A percentile compares a stretch with the other conserved stretches of the same genome.
Evolutionary conservation across 1,139 yeast genomes (phyloP).

Genomic region (Geotrichum klebahnii): DNA sequence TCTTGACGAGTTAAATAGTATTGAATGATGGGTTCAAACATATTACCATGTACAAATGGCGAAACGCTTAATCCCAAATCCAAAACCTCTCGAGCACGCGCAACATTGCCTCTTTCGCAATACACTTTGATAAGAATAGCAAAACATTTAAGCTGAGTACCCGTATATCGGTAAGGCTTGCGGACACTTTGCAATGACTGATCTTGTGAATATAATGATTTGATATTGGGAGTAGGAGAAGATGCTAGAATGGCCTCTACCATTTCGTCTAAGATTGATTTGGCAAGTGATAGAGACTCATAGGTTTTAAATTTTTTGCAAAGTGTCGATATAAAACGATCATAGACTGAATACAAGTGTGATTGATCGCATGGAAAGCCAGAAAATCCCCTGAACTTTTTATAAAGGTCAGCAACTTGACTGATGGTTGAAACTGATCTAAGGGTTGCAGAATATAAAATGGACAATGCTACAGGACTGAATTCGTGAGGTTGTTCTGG

Average conservation of each 20-base stretch:
- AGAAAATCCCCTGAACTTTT: slow-evolving; percentile 5
- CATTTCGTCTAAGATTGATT: slow-evolving; percentile 12
- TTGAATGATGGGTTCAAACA: slow-evolving; percentile 26
- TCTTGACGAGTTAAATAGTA: slow-evolving; percentile 23
- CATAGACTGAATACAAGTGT: slow-evolving; percentile 7
- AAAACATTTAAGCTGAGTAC: slow-evolving; percentile 2
- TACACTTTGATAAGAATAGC: background rate
- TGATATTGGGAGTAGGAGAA: background rate
- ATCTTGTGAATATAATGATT: background rate
- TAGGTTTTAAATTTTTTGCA: slow-evolving; percentile 9
- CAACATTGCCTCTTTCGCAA: slow-evolving; percentile 7
- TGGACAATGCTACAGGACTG: slow-evolving; percentile 18
- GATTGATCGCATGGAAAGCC: background rate
- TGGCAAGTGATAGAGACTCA: slow-evolving; percentile 13
- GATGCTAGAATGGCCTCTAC: background rate
- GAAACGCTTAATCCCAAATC: slow-evolving; percentile 19
- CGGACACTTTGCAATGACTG: background rate
- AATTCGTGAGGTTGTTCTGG: slow-evolving; percentile 5
- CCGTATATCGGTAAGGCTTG: slow-evolving; percentile 5
- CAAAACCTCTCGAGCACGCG: slow-evolving; percentile 25
- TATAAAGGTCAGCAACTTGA: slow-evolving; percentile 11
- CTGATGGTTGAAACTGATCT: background rate
- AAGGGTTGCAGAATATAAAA: slow-evolving; percentile 14
- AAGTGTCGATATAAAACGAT: slow-evolving; percentile 13
- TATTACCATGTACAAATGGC: slow-evolving; percentile 21